Base-by-base conservation (phyloP, 352 stramenopile genomes). In the Aphanomyces invadans region DNA sequence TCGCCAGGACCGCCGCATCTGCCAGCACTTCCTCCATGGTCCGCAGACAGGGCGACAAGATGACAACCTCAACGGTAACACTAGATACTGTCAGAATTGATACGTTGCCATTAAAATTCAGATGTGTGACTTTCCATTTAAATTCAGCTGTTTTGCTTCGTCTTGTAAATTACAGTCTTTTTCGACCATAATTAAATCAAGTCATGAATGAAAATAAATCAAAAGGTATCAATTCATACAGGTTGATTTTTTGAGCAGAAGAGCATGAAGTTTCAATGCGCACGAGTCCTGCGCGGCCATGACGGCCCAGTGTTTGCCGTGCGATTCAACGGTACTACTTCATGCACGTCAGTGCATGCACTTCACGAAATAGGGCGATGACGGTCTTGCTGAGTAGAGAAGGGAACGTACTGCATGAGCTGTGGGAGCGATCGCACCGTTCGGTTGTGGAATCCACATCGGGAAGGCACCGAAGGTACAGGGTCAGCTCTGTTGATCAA, bases 391-490 rank as follows among this genome's bases (percentile, higher is more conserved):
- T n/a, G n/a, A 73, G 12, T 39, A 78, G 86, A 79, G 44, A 93
- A 95, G 70, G 87, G 87, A 36, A 89, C 85, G 56, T 96, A 96
- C 66, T 87, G 90, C 61, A 93, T 96, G 81, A 92, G 80, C 0
- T 92, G 87, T 49, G 87, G 88, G 11, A 84, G 95, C 68, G 88
- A 96, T 74, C 86, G 89, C 51, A 92, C 77, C 3, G 74, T 96
- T 55, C 83, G 83, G 17, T 73, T 96, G 7, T 96, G 84, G 83
- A 96, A 96, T 64, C 88, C 88, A 19, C 86, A 95, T 61, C 83
- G 86, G 32, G 79, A 89, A 68, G 72, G 74, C 2, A 73, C 77
- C 1, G 86, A 91, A 26, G 71, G 74, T 5, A 62, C 73, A 10
- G 77, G 77, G 17, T 73, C 94, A 45, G 87, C 77, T 7, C 52